phyloP scores from a whole-genome alignment of 257 asterid species.

The Fraxinus cuspidata region DNA sequence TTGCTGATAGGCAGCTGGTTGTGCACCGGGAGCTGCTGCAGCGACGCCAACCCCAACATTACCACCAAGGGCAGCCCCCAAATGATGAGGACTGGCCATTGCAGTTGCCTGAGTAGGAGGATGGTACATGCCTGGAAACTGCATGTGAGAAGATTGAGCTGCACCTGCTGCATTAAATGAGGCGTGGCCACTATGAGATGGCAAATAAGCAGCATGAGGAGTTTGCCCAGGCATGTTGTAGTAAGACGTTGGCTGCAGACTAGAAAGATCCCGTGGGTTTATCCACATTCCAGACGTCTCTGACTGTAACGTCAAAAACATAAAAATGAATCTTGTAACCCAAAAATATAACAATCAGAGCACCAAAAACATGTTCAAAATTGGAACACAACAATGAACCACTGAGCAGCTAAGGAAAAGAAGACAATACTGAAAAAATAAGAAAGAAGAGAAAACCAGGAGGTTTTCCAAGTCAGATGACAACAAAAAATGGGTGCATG shows the following conservation, averaged over 20 bases:
- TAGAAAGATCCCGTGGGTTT: conserved; percentile 71
- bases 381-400: neutral
- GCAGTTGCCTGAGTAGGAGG: conserved; percentile 63
- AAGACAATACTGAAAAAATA: neutral
- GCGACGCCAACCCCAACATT: conserved; percentile 81
- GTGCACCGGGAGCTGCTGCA: conserved; percentile 79
- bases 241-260: conserved; percentile 73
- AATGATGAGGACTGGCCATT: conserved; percentile 76
- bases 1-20: conserved; percentile 86
- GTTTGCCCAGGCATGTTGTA: conserved; percentile 87
- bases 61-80: conserved; percentile 74
- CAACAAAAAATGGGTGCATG: neutral
- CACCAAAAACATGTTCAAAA: neutral
- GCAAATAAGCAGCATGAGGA: conserved; percentile 77
- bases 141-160: conserved; percentile 92
- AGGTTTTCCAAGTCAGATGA: neutral
- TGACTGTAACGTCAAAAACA: conserved; percentile 47
- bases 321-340: neutral
- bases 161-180: conserved; percentile 76
- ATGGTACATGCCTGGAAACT: conserved; percentile 82
- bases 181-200: conserved; percentile 81
- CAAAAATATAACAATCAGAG: neutral
- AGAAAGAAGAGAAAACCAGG: neutral
- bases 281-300: conserved; percentile 97
- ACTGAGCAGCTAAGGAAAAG: neutral